Evolutionary conservation across 768 basidiomycete genomes (phyloP), one percentile per base, ranked within the genome.

Genomic region (Rossbeevera mucosa): DNA sequence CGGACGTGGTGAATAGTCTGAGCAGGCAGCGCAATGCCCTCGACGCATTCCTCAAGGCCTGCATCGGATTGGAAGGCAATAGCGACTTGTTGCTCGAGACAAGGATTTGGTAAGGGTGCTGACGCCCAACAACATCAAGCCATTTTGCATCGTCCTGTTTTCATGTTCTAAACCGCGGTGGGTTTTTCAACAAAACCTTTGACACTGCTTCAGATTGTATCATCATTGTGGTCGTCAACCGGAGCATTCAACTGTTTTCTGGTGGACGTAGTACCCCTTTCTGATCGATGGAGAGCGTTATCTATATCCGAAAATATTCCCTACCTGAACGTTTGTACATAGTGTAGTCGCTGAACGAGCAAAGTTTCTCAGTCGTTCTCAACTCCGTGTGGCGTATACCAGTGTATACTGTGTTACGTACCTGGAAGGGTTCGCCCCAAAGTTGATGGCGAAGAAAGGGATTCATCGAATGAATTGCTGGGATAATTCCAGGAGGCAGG

Each of bases 11-110:
- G 72, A 99, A 99, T 82, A 88, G 86, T 59, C 81, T 97, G 58
- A 87, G 86, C 72, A 83, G 94, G 68, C 95, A 99, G 78, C 85
- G 95, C 66, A 91, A 93, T 55, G 95, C 91, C 8, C 82, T 98
- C 52, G 94, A 95, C 71, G 73, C 79, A 38, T 96, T 95, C 84
- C 77, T 96, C 65, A 95, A 94, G 80, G 93, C 93, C 36, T 96
- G 92, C 72, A 74, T 94, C 48, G 93, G 93, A 24, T 72, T 96
- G 40, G 92, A 95, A 71, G 79, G 82, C 47, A 83, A 77, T 69
- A 83, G 79, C 47, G 95, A 97, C 69, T 74, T 97, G 63, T 73
- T 98, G 64, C 80, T 95, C 14, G 85, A 91, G 70, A 87, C 87
- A 22, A 82, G 94, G 60, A 80, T 92, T 63, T 95, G 94, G 93